Percentiles rank a stretch among this genome's conserved stretches.
These are phyloP conservation scores for Wickerhamiella bombiphila DNA, from an alignment of 805 yeast genomes.

Conservation along the genomic window DNA sequence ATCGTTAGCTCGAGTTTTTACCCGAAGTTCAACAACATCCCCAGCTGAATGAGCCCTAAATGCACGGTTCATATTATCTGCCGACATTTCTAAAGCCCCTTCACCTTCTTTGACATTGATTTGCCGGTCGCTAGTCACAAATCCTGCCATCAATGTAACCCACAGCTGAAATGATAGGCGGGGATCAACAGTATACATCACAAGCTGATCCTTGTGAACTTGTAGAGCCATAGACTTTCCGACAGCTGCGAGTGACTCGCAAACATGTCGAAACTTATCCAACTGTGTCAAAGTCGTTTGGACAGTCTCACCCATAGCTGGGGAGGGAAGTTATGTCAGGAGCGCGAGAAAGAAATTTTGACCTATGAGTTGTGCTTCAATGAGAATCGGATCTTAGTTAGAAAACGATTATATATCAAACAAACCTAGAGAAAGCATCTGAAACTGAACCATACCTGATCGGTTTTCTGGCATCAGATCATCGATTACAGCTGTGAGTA, in stretches of 20 bases:
- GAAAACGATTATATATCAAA: too few species aligned
- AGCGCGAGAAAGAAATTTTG: too few species aligned
- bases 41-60: constrained; percentile 20
- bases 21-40: constrained; percentile 17
- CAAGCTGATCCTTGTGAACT: constrained; percentile 4
- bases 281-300: constrained; percentile 3
- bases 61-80: constrained; percentile 33
- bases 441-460: too few species aligned
- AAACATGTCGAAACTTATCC: constrained; percentile 11
- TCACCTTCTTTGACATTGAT: neutral
- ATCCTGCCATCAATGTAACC: constrained; percentile 10
- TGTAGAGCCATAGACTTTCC: constrained; percentile 7
- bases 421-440: too few species aligned
- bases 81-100: constrained; percentile 10
- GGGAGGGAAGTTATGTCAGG: too few species aligned
- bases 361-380: too few species aligned
- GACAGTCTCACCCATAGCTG: neutral
- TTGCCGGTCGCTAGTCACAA: neutral
- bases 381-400: too few species aligned
- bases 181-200: constrained; percentile 5
- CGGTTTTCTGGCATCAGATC: too few species aligned
- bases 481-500: too few species aligned
- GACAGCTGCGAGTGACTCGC: constrained; percentile 9
- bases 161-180: constrained; percentile 12
- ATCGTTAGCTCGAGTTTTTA: constrained; percentile 23